Percentiles rank a stretch among this genome's conserved stretches.
Conservation (phyloP, 2,329 filamentous ascomycete genomes). For the Nigrospora oryzae region DNA sequence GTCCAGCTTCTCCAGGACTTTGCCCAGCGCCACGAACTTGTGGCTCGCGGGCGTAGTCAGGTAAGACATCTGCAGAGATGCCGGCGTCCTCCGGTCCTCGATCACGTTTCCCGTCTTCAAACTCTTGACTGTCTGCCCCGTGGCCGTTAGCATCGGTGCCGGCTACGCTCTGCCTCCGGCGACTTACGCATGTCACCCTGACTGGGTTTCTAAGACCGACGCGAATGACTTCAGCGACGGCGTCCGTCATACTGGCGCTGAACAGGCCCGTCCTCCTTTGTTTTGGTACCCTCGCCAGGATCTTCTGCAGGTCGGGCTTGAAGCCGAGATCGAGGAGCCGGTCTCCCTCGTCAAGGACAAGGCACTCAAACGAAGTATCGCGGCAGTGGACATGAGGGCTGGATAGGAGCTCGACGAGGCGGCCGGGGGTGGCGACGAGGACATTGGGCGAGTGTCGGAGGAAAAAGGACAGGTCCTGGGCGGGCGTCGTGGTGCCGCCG, state of each 20-base stretch:
- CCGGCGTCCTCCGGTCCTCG: conserved; percentile 81
- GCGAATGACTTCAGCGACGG: conserved; percentile 84
- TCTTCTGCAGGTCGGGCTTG: conserved; percentile 80
- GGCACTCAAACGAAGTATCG: conserved; percentile 80
- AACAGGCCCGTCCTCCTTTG: conserved; percentile 90
- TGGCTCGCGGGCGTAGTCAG: conserved; percentile 65
- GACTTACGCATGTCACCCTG: conserved; percentile 51
- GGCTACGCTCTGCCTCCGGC: too few species aligned
- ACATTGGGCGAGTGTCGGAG: conserved; percentile 79
- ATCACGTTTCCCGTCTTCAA: conserved; percentile 53
- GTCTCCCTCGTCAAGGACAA: conserved; percentile 93
- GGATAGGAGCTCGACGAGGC: conserved; percentile 77
- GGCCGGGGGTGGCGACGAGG: conserved; percentile 82
- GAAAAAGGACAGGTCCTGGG: conserved; percentile 81
- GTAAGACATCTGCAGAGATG: conserved; percentile 88
- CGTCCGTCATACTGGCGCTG: conserved; percentile 92
- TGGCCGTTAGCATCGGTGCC: too few species aligned
- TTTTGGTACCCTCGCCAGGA: conserved; percentile 78
- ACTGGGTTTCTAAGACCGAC: conserved; percentile 91
- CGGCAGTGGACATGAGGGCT: conserved; percentile 83
- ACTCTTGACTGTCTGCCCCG: conserved; percentile 75
- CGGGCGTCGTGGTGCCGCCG: conserved; percentile 68
- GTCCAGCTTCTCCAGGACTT: conserved; percentile 61
- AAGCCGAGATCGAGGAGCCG: conserved; percentile 88
- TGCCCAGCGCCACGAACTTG: conserved; percentile 68